These are phyloP conservation scores for Isabelozyma gotoi DNA, from an alignment of 805 yeast genomes.

Conservation along the genomic window DNA sequence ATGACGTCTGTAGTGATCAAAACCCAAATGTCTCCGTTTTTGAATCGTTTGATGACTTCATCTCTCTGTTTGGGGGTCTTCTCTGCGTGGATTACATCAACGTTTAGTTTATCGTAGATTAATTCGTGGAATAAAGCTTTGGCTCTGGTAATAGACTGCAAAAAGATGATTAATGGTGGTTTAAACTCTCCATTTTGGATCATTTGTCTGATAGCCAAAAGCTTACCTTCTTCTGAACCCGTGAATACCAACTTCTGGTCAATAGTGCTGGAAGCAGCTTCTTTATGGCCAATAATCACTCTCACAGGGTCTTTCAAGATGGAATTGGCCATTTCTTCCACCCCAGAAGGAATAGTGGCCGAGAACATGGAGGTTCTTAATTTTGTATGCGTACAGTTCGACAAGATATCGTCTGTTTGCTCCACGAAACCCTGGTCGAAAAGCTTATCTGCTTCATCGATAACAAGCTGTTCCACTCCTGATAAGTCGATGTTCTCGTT, in stretches of 20 bases:
- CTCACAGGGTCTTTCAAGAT: conserved; percentile 87
- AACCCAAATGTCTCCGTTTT: conserved; percentile 92
- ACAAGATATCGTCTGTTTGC: conserved; percentile 84
- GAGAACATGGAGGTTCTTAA: conserved; percentile 81
- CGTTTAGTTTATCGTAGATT: conserved; percentile 86
- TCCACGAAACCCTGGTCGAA: conserved; percentile 84
- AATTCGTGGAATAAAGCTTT: conserved; percentile 93
- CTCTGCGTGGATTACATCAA: conserved; percentile 95
- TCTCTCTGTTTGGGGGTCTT: conserved; percentile 87
- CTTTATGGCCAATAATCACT: conserved; percentile 88
- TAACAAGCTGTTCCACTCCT: conserved; percentile 69
- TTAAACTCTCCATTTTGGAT: conserved; percentile 78
- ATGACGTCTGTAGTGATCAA: conserved; percentile 94
- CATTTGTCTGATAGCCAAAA: conserved; percentile 87
- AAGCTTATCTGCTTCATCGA: conserved; percentile 95
- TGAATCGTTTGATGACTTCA: conserved; percentile 78
- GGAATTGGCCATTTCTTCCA: conserved; percentile 81
- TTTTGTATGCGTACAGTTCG: conserved; percentile 50
- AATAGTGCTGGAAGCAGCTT: conserved; percentile 83
- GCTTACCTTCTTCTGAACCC: conserved; percentile 94
- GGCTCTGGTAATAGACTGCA: conserved; percentile 90
- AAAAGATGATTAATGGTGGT: conserved; percentile 90
- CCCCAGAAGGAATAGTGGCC: conserved; percentile 92
- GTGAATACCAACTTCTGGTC: conserved; percentile 83
- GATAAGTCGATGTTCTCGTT: conserved; percentile 59